These are phyloP conservation scores for Artemisia annua DNA, from an alignment of 129 eudicot species.

Conservation along the genomic window DNA sequence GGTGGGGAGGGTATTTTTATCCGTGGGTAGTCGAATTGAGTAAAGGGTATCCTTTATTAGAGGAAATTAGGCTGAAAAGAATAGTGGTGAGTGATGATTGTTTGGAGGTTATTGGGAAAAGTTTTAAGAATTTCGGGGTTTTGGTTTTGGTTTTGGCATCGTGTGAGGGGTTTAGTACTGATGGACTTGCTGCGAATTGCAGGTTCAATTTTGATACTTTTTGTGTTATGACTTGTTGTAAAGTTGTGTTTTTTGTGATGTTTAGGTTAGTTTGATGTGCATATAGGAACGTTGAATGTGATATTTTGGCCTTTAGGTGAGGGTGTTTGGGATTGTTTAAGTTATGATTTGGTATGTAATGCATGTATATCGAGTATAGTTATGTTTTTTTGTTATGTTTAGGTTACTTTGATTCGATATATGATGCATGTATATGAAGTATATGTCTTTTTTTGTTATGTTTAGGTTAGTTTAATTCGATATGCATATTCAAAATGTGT, in stretches of 20 bases:
- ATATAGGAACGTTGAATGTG: no score
- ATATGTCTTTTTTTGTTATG: not conserved
- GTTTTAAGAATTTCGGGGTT: conserved; percentile 11
- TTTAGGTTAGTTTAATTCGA: not conserved
- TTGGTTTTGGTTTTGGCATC: conserved; percentile 15
- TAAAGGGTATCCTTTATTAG: conserved; percentile 16
- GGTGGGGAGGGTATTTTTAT: conserved; percentile 64
- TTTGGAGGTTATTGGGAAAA: conserved; percentile 12
- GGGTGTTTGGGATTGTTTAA: no score
- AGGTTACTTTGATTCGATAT: not conserved
- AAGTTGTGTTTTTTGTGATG: not conserved
- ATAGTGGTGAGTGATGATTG: conserved; percentile 28
- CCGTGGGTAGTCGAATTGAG: conserved; percentile 15
- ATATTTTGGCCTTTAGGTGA: no score
- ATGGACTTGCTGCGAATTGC: conserved; percentile 31
- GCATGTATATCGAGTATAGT: not conserved
- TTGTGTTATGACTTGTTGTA: no score
- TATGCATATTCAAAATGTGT: no score
- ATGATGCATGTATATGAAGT: not conserved
- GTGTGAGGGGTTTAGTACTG: conserved; percentile 30
- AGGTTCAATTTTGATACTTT: conserved; percentile 6
- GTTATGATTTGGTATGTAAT: no score
- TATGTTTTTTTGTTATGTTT: conserved; percentile 4
- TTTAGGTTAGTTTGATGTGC: not conserved
- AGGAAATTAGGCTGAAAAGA: conserved; percentile 19